Evolutionary conservation across 2,329 filamentous ascomycete species (phyloP), one percentile per base, ranked within the genome.

Genomic region (Clarireedia hainanense): DNA sequence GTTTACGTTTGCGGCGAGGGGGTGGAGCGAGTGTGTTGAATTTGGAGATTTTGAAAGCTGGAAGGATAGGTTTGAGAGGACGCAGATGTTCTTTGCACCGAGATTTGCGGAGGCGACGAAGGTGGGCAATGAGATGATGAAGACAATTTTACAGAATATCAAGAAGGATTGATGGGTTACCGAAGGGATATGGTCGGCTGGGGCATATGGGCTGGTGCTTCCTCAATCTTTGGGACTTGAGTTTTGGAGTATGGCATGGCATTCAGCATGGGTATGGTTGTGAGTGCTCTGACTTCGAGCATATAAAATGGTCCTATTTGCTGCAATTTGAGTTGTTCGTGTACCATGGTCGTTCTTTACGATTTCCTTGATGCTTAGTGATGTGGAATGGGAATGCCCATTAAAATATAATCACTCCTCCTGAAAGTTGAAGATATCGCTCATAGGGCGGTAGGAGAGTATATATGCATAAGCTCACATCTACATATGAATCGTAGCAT

Each of bases 81-180:
- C 95, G 51, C 91, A 96, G 72, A 76, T 77, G 61, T 99, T 96
- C 75, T 99, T 99, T 71, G 84, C 91, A 69, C 90, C 91, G 2
- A 77, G 92, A 34, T 96, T 99, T 68, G 82, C 84, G 1, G 91
- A 95, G 69, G 94, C 94, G 5, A 89, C 86, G 52, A 84, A 85
- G 64, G 76, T 99, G 39, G 94, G 94, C 2, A 96, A 96, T 69
- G 87, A 91, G 70, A 99, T 99, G 94, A 95, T 99, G 72, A 91
- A 86, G 76, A 94, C 90, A 46, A 94, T 99, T 65, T 73, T 96
- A 63, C 88, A 92, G 73, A 92, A 89, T 71, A 87, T 86, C 24
- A 74, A 71, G 66, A 70, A 74, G 23, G 7, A 34, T 23, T 50
- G 4, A 48, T 15, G 24, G 12, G 36, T n/a, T 6, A 20, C 7